phyloP scores from a whole-genome alignment of 108 stramenopile species.

The Skeletonema potamos region DNA sequence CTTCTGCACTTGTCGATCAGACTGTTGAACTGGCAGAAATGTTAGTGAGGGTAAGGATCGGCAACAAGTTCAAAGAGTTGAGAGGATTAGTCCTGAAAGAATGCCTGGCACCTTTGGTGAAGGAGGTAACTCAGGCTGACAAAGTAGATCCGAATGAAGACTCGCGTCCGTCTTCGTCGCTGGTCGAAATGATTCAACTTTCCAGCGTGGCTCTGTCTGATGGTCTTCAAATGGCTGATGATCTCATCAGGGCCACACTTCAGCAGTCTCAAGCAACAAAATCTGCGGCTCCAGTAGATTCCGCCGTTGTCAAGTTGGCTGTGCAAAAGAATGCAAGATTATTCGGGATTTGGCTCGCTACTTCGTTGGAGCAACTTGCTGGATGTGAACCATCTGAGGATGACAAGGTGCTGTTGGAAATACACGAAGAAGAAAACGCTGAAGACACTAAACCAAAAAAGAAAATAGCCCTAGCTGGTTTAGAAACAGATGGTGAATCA shows the following conservation, averaged over 20 bases:
- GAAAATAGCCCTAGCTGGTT: conserved; percentile 4
- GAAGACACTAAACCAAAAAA: background rate
- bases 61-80: conserved; percentile 64
- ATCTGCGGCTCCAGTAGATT: conserved; percentile 46
- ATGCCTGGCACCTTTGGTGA: conserved; percentile 70
- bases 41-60: conserved; percentile 69
- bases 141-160: conserved; percentile 10
- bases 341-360: conserved; percentile 78
- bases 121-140: conserved; percentile 29
- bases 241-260: conserved; percentile 70
- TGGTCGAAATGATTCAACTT: conserved; percentile 60
- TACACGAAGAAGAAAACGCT: conserved; percentile 14
- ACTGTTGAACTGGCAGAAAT: conserved; percentile 65
- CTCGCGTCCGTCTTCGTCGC: conserved; percentile 11
- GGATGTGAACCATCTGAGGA: conserved; percentile 62
- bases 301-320: conserved; percentile 64
- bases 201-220: conserved; percentile 76
- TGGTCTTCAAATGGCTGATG: conserved; percentile 81
- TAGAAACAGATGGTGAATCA: conserved; percentile 11
- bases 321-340: conserved; percentile 61
- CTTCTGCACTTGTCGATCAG: conserved; percentile 73
- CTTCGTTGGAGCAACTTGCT: conserved; percentile 65
- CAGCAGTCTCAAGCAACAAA: conserved; percentile 20
- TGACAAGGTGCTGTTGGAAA: conserved; percentile 34
- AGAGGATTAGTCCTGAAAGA: conserved; percentile 58